Evolutionary conservation across 495 filamentous ascomycete species (phyloP).

Genomic region (Bathelium albidoporum): DNA sequence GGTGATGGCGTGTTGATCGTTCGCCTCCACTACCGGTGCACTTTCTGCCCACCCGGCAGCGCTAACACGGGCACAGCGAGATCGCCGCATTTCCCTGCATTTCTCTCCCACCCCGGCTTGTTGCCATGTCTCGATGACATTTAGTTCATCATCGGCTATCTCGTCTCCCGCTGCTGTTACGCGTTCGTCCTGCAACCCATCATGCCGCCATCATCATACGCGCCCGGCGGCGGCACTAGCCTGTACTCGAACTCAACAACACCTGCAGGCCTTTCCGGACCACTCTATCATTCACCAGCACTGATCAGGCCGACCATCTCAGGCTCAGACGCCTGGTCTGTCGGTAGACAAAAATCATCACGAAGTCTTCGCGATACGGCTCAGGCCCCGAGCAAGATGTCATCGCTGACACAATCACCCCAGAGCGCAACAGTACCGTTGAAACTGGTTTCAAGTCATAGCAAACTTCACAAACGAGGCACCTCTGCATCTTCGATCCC

Average conservation of each 20-base stretch:
- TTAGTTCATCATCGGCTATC: not conserved
- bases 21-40: not conserved
- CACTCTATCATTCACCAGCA: not conserved
- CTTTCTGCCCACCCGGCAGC: not conserved
- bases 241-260: not conserved
- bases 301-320: not conserved
- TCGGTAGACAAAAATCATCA: not conserved
- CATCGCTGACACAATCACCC: not conserved
- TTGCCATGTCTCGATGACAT: not conserved
- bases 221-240: not conserved
- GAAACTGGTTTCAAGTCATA: slow-evolving; percentile 16
- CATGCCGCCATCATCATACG: slow-evolving; percentile 1
- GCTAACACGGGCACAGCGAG: not conserved
- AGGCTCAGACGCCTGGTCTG: not conserved
- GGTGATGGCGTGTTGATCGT: slow-evolving; percentile 5
- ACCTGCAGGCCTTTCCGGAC: not conserved
- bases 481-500: slow-evolving; percentile 27
- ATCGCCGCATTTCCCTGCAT: slow-evolving; percentile 2
- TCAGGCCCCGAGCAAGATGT: not conserved
- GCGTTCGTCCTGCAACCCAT: not conserved
- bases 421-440: not conserved
- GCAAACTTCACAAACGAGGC: slow-evolving; percentile 32
- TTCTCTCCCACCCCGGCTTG: not conserved
- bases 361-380: not conserved
- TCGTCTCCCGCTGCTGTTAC: not conserved